Conservation (phyloP, 2,329 filamentous ascomycete genomes). For the Nemania serpens region DNA sequence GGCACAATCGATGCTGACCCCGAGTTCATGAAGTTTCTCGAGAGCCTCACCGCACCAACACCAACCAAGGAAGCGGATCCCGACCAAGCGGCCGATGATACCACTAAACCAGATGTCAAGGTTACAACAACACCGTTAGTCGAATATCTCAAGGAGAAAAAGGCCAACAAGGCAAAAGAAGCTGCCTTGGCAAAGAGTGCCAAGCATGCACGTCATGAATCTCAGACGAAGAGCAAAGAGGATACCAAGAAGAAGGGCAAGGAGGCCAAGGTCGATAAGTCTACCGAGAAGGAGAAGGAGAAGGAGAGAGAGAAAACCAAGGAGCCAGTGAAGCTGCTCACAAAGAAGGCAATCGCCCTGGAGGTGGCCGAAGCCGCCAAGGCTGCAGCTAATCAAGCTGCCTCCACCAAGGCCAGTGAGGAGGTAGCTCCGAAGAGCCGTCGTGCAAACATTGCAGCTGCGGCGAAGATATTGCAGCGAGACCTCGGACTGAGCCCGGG, state of each 20-base stretch:
- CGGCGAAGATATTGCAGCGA: conserved; percentile 67
- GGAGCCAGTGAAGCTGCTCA: conserved; percentile 67
- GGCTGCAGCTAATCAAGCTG: conserved; percentile 44
- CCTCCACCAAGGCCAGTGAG: conserved; percentile 38
- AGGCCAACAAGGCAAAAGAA: conserved; percentile 72
- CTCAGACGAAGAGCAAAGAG: conserved; percentile 58
- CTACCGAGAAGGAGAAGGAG: conserved; percentile 60
- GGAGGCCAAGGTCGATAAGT: conserved; percentile 66
- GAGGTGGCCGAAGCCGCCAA: conserved; percentile 54
- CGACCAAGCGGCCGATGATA: conserved; percentile 54
- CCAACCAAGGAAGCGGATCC: conserved; percentile 54
- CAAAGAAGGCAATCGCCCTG: conserved; percentile 60
- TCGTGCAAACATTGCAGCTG: conserved; percentile 64
- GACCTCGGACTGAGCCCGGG: conserved; percentile 68
- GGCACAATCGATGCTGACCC: conserved; percentile 96
- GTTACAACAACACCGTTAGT: conserved; percentile 85
- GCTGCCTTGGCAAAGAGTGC: conserved; percentile 56
- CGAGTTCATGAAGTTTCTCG: conserved; percentile 92
- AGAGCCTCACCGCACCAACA: conserved; percentile 75
- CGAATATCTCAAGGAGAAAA: conserved; percentile 89
- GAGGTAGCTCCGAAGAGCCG: conserved; percentile 57
- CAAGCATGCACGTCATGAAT: conserved; percentile 62
- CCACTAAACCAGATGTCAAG: conserved; percentile 58
- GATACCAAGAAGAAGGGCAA: conserved; percentile 61
- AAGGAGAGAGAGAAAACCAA: conserved; percentile 58